Conservation (phyloP, 345 rosid genomes). For the Eucalyptus brandiana region DNA sequence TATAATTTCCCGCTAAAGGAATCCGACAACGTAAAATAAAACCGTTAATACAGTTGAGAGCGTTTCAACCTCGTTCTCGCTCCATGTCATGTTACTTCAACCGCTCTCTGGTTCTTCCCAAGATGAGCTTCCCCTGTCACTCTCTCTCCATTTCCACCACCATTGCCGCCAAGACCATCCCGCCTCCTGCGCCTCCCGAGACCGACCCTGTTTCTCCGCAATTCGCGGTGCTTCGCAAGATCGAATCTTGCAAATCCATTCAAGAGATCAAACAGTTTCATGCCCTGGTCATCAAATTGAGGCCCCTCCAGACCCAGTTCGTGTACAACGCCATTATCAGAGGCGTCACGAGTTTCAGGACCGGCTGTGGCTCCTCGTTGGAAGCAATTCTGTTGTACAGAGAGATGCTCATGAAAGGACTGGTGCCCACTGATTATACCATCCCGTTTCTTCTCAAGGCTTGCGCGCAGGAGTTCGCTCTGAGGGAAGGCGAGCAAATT, state of each 20-base stretch:
- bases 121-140: not conserved
- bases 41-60: not conserved
- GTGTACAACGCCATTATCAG: slow-evolving; percentile 23
- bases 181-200: not conserved
- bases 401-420: slow-evolving; percentile 17
- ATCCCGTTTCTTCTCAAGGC: slow-evolving; percentile 34
- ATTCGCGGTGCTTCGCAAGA: not conserved
- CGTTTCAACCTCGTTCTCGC: not conserved
- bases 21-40: not conserved
- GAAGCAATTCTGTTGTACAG: slow-evolving; percentile 8
- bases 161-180: not conserved
- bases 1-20: not conserved
- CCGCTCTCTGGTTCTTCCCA: not conserved
- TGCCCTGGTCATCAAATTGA: slow-evolving; percentile 12
- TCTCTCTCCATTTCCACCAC: not conserved
- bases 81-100: slow-evolving; percentile 1
- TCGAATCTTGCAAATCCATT: slow-evolving; percentile 14
- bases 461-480: slow-evolving; percentile 7
- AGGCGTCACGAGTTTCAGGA: not conserved
- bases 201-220: not conserved
- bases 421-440: slow-evolving; percentile 23
- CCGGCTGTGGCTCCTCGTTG: not conserved
- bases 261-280: slow-evolving; percentile 21
- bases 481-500: slow-evolving; percentile 19
- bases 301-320: slow-evolving; percentile 4